These are phyloP conservation scores for Neurospora discreta DNA, from an alignment of 495 filamentous ascomycete species.

Conservation along the genomic window DNA sequence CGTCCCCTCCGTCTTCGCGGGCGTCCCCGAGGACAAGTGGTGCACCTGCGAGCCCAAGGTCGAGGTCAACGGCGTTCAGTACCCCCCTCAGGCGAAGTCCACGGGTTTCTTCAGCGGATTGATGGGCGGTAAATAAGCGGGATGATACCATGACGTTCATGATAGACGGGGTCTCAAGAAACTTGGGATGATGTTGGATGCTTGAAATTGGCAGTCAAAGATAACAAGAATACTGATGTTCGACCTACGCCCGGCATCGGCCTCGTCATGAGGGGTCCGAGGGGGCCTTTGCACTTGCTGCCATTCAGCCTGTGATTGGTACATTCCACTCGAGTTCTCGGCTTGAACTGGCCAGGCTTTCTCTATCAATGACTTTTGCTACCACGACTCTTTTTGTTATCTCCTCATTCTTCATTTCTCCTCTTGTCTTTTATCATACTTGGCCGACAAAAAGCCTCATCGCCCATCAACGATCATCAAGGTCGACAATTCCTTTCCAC, in stretches of 20 bases:
- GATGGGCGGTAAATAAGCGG: conserved; percentile 13
- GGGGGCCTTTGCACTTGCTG: background rate
- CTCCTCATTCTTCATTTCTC: background rate
- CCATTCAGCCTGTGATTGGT: background rate
- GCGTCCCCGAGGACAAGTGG: conserved; percentile 42
- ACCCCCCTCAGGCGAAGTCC: conserved; percentile 47
- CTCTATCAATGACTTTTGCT: background rate
- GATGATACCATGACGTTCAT: background rate
- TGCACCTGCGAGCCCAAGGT: conserved; percentile 52
- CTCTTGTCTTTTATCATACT: background rate
- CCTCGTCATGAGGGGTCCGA: background rate
- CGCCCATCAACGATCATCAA: background rate
- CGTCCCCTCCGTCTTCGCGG: conserved; percentile 49
- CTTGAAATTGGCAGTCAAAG: background rate
- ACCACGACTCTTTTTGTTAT: background rate
- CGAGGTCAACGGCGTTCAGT: conserved; percentile 46
- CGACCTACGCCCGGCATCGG: background rate
- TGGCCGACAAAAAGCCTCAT: background rate
- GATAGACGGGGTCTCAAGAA: background rate
- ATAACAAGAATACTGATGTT: background rate
- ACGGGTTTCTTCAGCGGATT: conserved; percentile 10
- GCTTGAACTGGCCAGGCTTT: background rate
- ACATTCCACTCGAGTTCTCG: background rate
- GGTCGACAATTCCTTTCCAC: background rate
- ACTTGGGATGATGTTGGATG: too few species aligned